phyloP scores from a whole-genome alignment of 2,329 filamentous ascomycete species.

The Phialophora chinensis region DNA sequence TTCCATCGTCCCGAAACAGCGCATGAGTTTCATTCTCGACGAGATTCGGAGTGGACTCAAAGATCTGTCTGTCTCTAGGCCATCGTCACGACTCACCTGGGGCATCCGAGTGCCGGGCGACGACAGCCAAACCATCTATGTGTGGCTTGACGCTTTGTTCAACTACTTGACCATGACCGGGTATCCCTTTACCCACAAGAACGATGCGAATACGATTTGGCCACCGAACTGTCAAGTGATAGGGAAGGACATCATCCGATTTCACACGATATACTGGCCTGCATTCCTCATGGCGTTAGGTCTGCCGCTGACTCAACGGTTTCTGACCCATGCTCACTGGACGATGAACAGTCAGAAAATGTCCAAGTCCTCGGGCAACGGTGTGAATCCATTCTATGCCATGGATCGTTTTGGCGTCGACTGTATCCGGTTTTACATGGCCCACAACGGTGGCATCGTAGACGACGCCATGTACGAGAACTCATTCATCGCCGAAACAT shows the following conservation, averaged over 20 bases:
- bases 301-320: slow-evolving; percentile 75
- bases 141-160: slow-evolving; percentile 94
- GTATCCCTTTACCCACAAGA: slow-evolving; percentile 74
- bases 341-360: slow-evolving; percentile 90
- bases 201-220: slow-evolving; percentile 72
- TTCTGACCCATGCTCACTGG: slow-evolving; percentile 94
- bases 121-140: slow-evolving; percentile 87
- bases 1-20: slow-evolving; percentile 74
- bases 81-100: slow-evolving; percentile 78
- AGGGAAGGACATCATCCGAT: slow-evolving; percentile 92
- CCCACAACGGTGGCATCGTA: slow-evolving; percentile 75
- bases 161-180: slow-evolving; percentile 91
- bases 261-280: slow-evolving; percentile 98
- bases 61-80: slow-evolving; percentile 88
- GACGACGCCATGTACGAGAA: slow-evolving; percentile 89
- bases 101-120: slow-evolving; percentile 89
- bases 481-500: slow-evolving; percentile 71
- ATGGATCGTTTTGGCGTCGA: slow-evolving; percentile 88
- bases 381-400: slow-evolving; percentile 92
- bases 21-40: slow-evolving; percentile 78
- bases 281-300: slow-evolving; percentile 89
- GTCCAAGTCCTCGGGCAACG: slow-evolving; percentile 94
- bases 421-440: slow-evolving; percentile 85
- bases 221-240: slow-evolving; percentile 91
- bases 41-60: slow-evolving; percentile 79